Evolutionary conservation across 352 stramenopile species (phyloP), one percentile per base, ranked within the genome.

Genomic region (Phytopythium mirpurense): DNA sequence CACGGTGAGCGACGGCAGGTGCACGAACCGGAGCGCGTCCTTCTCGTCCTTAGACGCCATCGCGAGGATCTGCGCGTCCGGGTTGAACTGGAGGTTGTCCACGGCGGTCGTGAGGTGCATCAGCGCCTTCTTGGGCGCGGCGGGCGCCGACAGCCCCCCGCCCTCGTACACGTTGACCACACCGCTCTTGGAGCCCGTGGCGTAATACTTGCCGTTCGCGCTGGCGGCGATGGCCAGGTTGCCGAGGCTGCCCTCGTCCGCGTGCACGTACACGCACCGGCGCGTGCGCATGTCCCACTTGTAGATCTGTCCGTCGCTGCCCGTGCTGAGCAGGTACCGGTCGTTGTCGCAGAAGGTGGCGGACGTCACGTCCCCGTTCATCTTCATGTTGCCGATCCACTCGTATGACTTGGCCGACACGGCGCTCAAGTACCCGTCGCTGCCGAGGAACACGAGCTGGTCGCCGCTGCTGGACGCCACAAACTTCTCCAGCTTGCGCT

Each of bases 151-250:
- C 43, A 89, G 44, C 27, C 67, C 68, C 29, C 57, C 67, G 48
- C 90, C 78, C 44, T 98, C 80, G 74, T 99, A 99, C 21, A 99
- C 68, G 62, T 99, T 99, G 16, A 99, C 96, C 3, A 99, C 96
- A 49, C 97, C 97, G 63, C 93, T 98, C 50, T 98, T 88, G 15
- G 90, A 95, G 34, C 96, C 97, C 0, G 97, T 89, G n/a, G 96
- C 94, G 54, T 90, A 79, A 67, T 86, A 80, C 65, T 93, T 75
- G 68, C 80, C 57, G 59, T 74, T 49, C 54, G 54, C 37, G 81
- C 67, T 74, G 59, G 90, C 63, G 51, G 88, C 68, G 37, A 94
- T 60, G 16, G 89, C 85, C 42, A 91, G 70, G 46, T 89, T 98
- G 54, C 81, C 78, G 27, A 93, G 56, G 60, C 74, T 93, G 41